These are phyloP conservation scores for Syzygium jambos DNA, from an alignment of 345 rosid genomes.

Conservation along the genomic window DNA sequence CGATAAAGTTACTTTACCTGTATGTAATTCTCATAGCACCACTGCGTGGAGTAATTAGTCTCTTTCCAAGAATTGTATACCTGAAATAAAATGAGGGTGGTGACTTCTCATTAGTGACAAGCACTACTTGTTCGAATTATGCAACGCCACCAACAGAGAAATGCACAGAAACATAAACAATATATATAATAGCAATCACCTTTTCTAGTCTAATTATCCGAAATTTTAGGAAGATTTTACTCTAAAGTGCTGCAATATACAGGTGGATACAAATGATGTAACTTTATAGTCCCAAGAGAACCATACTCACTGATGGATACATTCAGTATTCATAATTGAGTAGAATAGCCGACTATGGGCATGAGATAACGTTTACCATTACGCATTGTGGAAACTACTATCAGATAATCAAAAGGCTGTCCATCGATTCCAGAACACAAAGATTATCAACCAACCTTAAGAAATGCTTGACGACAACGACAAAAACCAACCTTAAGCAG, in stretches of 20 bases:
- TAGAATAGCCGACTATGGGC: background rate
- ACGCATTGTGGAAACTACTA: background rate
- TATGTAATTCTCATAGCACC: slow-evolving; percentile 98
- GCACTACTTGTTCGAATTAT: background rate
- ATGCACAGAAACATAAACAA: background rate
- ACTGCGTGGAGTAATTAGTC: slow-evolving; percentile 88
- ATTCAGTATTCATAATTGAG: background rate
- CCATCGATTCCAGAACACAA: background rate
- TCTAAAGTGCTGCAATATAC: background rate
- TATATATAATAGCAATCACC: background rate
- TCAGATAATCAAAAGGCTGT: background rate
- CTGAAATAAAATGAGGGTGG: slow-evolving; percentile 13
- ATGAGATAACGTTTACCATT: background rate
- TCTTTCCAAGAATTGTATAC: slow-evolving; percentile 95
- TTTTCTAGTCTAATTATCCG: background rate
- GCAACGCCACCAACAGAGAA: background rate
- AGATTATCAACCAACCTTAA: background rate
- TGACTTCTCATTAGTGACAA: background rate
- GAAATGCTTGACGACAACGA: background rate
- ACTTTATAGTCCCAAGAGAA: background rate
- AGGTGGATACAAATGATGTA: background rate
- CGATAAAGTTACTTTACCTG: slow-evolving; percentile 35
- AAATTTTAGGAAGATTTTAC: background rate
- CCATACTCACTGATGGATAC: background rate
- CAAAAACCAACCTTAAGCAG: slow-evolving; percentile 61